Base-by-base conservation (phyloP, 2,329 filamentous ascomycete species). In the Ramichloridium luteum region DNA sequence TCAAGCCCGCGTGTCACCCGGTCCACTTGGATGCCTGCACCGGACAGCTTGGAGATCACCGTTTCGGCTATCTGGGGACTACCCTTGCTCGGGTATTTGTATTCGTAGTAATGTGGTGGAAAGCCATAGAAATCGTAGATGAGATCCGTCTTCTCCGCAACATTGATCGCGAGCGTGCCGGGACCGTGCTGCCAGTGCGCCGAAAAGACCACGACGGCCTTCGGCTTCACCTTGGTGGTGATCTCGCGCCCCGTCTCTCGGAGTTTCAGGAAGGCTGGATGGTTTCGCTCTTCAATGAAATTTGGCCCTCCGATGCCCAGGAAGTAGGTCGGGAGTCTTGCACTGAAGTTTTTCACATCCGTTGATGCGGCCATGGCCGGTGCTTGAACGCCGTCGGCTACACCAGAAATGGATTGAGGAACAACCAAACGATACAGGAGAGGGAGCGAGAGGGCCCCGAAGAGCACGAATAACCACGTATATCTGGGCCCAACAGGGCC, bases 41-140 rank as follows among this genome's bases (percentile, higher is more conserved):
- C 50, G 4, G 57, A 55, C 5, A 80, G 58, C 32, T 68, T 52
- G 16, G 56, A 49, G 26, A 77, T 64, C 35, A 80, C 64, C 35
- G 64, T 65, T 14, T 64, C 55, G 2, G 74, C 72, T 4, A 81
- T 49, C 26, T 67, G 59, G 4, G 64, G 64, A 30, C 64, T 70
- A 14, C 76, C 77, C 20, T 58, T 64, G 43, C 72, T 71, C 0
- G 74, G 74, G 41, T 70, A 81, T 30, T 69, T 61, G 29, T 74
- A 73, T 40, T 74, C 58, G 50, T 80, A 80, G 45, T 70, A 80
- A 41, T 77, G 63, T 3, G 64, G 54, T 1, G 76, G 77, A 49
- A 80, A 81, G 2, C 74, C 74, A 46, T 77, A 75, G 57, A 79
- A 80, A 47, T 80, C 76, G 47, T 79, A 80, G 26, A 80, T 75